Evolutionary conservation across 495 filamentous ascomycete genomes (phyloP).

Genomic region (Bacidia rubella): DNA sequence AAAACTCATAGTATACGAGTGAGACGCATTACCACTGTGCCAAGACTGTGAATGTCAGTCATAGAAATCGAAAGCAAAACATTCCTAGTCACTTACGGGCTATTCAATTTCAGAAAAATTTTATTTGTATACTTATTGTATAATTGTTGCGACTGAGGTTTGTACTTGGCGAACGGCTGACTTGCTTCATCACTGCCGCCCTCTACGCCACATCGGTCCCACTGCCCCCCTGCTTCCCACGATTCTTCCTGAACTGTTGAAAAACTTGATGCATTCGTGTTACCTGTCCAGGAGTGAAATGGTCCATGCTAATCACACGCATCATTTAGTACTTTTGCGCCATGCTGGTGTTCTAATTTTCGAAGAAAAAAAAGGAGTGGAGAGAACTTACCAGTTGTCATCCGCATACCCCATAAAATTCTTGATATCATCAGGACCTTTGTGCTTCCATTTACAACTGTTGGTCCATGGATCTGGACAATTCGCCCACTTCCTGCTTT

Average conservation of each 20-base stretch:
- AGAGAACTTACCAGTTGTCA: neutral
- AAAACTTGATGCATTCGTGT: neutral
- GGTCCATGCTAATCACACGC: neutral
- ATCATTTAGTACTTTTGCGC: neutral
- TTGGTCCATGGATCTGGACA: neutral
- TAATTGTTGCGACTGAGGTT: too few species aligned
- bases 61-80: too few species aligned
- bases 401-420: neutral
- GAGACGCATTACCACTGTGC: constrained; percentile 7
- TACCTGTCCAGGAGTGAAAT: neutral
- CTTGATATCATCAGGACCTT: neutral
- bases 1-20: constrained; percentile 3
- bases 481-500: neutral
- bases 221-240: neutral
- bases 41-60: neutral
- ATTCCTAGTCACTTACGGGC: neutral
- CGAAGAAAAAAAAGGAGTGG: too few species aligned
- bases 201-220: neutral
- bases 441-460: neutral
- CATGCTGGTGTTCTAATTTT: too few species aligned
- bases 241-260: neutral
- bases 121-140: too few species aligned
- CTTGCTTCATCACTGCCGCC: too few species aligned
- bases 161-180: too few species aligned
- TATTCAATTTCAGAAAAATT: neutral